These are phyloP conservation scores for Delphinella strobiligena DNA, from an alignment of 2,329 filamentous ascomycete species.

Conservation along the genomic window DNA sequence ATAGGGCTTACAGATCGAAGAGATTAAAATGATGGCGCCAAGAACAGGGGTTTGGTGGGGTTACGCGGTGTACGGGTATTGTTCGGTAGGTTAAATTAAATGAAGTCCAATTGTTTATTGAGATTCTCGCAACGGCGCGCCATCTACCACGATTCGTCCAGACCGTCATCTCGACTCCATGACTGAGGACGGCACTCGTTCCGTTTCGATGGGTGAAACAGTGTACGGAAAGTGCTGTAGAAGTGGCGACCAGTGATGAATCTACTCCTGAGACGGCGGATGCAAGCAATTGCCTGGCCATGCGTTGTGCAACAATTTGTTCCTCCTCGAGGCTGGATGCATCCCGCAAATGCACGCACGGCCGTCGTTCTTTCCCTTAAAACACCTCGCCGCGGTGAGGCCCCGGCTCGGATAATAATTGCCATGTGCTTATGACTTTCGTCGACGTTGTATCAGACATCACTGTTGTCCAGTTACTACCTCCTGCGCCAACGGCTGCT, in stretches of 20 bases:
- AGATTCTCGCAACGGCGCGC: neutral
- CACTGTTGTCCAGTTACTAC: neutral
- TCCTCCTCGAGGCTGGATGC: constrained; percentile 3
- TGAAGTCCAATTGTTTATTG: neutral
- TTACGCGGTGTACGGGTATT: neutral
- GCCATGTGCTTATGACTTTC: constrained; percentile 8
- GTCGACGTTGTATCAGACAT: constrained; percentile 6
- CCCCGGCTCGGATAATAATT: constrained; percentile 8
- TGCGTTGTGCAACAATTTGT: neutral
- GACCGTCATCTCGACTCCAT: neutral
- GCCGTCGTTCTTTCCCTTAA: constrained; percentile 4
- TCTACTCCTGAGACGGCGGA: constrained; percentile 6
- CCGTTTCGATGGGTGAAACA: neutral
- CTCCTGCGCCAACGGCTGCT: neutral
- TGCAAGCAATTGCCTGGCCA: constrained; percentile 2
- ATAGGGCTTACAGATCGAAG: too few species aligned
- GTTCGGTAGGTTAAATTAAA: neutral
- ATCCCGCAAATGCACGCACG: constrained; percentile 8
- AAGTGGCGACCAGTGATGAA: neutral
- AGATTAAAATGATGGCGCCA: too few species aligned
- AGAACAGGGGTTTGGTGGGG: neutral
- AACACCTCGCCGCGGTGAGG: constrained; percentile 2
- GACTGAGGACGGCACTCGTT: too few species aligned
- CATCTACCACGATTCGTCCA: neutral
- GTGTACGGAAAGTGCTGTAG: neutral